Conservation (phyloP, 2,329 filamentous ascomycete genomes). For the Aspergillus sp. region DNA sequence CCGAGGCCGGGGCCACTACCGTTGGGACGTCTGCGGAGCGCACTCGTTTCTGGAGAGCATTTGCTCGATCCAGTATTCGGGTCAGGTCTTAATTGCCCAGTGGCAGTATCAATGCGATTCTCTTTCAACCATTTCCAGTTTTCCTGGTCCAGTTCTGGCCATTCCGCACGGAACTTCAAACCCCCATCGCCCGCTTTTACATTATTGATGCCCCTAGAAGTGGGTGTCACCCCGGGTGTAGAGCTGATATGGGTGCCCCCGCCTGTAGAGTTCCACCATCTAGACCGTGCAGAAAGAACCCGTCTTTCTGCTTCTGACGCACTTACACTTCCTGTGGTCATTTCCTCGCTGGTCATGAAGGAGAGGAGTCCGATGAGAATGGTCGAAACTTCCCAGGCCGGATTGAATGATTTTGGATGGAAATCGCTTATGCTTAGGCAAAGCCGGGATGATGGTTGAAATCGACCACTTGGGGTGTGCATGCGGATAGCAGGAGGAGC, state of each 20-base stretch:
- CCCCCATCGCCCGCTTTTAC: constrained; percentile 91
- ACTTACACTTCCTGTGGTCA: constrained; percentile 89
- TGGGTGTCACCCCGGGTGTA: constrained; percentile 51
- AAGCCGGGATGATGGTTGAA: constrained; percentile 86
- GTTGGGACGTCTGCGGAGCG: constrained; percentile 61
- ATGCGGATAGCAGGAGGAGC: constrained; percentile 96
- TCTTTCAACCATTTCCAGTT: constrained; percentile 92
- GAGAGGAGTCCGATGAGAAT: constrained; percentile 91
- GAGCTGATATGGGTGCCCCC: constrained; percentile 67
- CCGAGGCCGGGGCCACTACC: constrained; percentile 56
- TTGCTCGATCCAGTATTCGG: constrained; percentile 50
- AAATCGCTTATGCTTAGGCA: constrained; percentile 97
- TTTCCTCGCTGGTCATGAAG: constrained; percentile 99
- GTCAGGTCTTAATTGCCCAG: constrained; percentile 65
- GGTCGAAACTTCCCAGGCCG: constrained; percentile 95
- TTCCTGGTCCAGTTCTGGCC: constrained; percentile 83
- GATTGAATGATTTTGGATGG: constrained; percentile 97
- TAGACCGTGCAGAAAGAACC: constrained; percentile 71
- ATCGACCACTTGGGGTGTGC: constrained; percentile 95
- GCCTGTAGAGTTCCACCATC: constrained; percentile 97
- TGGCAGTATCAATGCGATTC: constrained; percentile 73
- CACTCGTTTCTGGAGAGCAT: constrained; percentile 65
- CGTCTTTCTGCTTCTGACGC: constrained; percentile 75
- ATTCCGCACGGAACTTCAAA: constrained; percentile 83
- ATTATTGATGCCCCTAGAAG: constrained; percentile 68